phyloP scores from a whole-genome alignment of 495 filamentous ascomycete species.

The Podospora didyma region DNA sequence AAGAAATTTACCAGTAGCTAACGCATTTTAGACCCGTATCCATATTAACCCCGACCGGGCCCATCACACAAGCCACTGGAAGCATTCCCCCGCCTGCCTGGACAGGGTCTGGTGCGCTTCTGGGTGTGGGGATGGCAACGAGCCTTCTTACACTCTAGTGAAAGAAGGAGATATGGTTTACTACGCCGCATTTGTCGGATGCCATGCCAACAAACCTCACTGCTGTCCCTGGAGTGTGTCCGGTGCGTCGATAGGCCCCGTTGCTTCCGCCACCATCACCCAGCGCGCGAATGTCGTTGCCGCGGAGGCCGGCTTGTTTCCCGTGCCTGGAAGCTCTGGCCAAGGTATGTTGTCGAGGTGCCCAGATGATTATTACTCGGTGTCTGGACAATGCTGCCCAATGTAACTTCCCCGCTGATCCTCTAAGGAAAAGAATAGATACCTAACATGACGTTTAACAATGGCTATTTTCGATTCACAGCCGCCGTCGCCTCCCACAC shows the following conservation, averaged over 20 bases:
- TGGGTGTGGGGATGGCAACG: conserved; percentile 13
- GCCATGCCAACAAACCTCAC: conserved; percentile 15
- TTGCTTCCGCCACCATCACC: neutral
- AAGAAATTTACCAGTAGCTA: neutral
- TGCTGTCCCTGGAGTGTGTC: conserved; percentile 24
- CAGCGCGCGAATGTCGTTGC: conserved; percentile 6
- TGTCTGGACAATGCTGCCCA: conserved; percentile 22
- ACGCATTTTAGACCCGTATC: conserved; percentile 7
- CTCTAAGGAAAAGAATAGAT: neutral
- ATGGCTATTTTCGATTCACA: conserved; percentile 27
- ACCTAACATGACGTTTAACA: conserved; percentile 3
- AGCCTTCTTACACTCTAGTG: conserved; percentile 20
- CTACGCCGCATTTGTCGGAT: conserved; percentile 22
- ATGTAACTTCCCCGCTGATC: too few relatives aligned
- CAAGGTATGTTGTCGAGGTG: conserved; percentile 10
- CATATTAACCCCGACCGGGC: conserved; percentile 4
- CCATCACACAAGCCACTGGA: conserved; percentile 5
- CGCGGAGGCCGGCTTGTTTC: conserved; percentile 16
- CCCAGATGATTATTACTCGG: conserved; percentile 24
- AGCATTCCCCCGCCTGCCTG: conserved; percentile 4
- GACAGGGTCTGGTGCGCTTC: conserved; percentile 11
- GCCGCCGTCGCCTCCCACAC: conserved; percentile 17
- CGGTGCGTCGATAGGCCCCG: neutral
- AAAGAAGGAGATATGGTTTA: conserved; percentile 14
- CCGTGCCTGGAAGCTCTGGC: conserved; percentile 8